Evolutionary conservation across 139 green algal genomes (phyloP).

Genomic region (Tetradesmus obliquus): DNA sequence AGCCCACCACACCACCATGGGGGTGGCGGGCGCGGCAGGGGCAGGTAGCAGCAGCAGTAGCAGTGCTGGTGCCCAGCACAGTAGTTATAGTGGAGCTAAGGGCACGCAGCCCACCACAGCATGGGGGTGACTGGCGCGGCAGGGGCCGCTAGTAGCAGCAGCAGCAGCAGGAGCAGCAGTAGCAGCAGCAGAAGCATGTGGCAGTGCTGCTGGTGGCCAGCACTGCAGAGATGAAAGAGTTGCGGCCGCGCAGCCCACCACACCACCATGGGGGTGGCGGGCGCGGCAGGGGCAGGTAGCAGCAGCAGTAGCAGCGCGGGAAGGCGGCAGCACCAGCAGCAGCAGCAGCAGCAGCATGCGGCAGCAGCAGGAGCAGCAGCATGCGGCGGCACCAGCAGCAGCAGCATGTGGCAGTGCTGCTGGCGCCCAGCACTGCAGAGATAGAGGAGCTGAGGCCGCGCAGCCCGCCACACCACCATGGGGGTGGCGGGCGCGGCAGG

Average conservation of each 20-base stretch:
- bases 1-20: slow-evolving; percentile 46
- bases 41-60: background rate
- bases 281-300: too few relatives aligned
- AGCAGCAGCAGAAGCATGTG: background rate
- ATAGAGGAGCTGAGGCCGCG: slow-evolving; percentile 78
- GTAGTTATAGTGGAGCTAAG: slow-evolving; percentile 79
- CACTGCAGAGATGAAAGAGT: slow-evolving; percentile 75
- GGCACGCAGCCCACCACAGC: slow-evolving; percentile 58
- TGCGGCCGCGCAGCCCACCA: slow-evolving; percentile 66
- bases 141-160: background rate
- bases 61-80: slow-evolving; percentile 69
- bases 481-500: background rate
- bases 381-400: too few relatives aligned
- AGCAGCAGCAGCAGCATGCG: too few relatives aligned
- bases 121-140: background rate
- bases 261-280: background rate
- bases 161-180: background rate
- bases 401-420: background rate
- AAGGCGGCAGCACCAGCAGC: too few relatives aligned
- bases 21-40: background rate
- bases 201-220: slow-evolving; percentile 63
- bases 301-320: too few relatives aligned
- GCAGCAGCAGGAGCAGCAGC: too few relatives aligned
- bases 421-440: slow-evolving; percentile 72
- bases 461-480: slow-evolving; percentile 38